Evolutionary conservation across 116 monocot genomes (phyloP).

Genomic region (Phalaenopsis hybrid): DNA sequence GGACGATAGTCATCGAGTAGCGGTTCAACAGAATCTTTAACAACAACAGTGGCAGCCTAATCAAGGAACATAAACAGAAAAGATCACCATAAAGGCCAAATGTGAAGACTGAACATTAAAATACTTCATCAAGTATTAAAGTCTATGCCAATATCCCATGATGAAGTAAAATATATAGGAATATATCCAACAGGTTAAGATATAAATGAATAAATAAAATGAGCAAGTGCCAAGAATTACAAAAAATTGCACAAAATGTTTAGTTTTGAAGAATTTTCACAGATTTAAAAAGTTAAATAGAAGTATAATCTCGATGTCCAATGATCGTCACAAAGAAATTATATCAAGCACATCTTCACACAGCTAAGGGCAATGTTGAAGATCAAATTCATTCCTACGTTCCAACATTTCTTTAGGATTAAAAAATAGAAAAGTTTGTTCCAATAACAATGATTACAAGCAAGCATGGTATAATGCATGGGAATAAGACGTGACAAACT

Average conservation of each 20-base stretch:
- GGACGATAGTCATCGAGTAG: conserved; percentile 88
- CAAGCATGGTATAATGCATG: neutral
- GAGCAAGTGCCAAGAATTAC: neutral
- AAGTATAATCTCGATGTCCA: neutral
- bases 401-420: too few relatives aligned
- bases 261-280: neutral
- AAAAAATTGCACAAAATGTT: neutral
- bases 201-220: neutral
- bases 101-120: neutral
- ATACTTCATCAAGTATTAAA: neutral
- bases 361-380: neutral
- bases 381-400: too few relatives aligned
- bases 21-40: conserved; percentile 92
- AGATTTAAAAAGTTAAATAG: neutral
- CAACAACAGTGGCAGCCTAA: conserved; percentile 75
- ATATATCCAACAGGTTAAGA: neutral
- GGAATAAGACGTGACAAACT: neutral
- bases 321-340: neutral
- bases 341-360: neutral
- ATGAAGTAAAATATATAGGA: neutral
- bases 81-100: neutral
- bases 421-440: neutral
- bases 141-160: neutral
- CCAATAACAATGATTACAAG: neutral
- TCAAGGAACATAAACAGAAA: conserved; percentile 10